Base-by-base conservation (phyloP, 176 grass and related monocot species). In the Miscanthus lutarioriparius region DNA sequence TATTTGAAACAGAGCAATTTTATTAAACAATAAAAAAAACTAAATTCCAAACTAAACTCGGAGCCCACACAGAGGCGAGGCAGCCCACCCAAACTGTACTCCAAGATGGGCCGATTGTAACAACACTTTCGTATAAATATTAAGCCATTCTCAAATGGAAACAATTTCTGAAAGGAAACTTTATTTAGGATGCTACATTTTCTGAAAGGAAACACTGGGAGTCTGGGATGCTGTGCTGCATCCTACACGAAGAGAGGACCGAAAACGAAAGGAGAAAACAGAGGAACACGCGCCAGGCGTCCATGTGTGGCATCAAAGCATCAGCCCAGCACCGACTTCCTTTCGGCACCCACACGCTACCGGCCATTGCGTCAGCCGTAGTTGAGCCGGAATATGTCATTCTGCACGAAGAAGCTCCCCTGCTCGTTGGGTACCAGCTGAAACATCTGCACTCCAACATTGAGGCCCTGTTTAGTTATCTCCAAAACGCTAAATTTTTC, bases 311-410 rank as follows among this genome's bases (percentile, higher is more conserved):
- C 23, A 53, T 10, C 61, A 84, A 75, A 80, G 68, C 76, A 81
- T 48, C 39, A 35, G 11, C 47, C 8, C 44, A 74, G 74, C 84
- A 74, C 67, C 84, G 58, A 19, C 45, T 74, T 83, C 61, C 88
- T 87, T 83, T 79, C 80, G 67, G 84, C 45, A 63, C 12, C 6
- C n/a, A 2, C 61, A 90, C 74, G 79, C 84, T 23, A 82, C 54
- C 61, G 22, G 58, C 58, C 8, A 61, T 20, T 61, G 37, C 22
- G 64, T 92, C 84, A 92, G 7, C 88, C 91, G 25, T 96, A 91
- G 84, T 91, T 96, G 78, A 96, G 94, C 72, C 94, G 94, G 85
- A 96, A 96, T 77, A 96, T 93, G 84, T 91, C 94, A 19, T 96
- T 93, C 87, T 96, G 91, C 39, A 96, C 94, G 77, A 91, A 86